Base-by-base conservation (phyloP, 1,284 basidiomycete species). In the Malassezia psittaci region DNA sequence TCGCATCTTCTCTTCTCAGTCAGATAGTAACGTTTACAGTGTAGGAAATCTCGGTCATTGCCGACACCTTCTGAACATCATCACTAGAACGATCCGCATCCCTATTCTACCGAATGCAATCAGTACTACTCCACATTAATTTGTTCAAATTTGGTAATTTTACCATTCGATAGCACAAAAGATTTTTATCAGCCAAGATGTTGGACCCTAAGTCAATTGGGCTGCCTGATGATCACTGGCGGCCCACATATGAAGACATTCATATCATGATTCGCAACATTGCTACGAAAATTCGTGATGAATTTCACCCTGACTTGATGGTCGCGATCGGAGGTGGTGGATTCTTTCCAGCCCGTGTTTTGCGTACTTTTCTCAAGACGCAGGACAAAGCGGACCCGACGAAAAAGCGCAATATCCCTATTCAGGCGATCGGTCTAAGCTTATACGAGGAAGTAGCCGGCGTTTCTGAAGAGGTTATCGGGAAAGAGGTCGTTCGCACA, bases 191-290 rank as follows among this genome's bases (percentile, higher is more conserved):
- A 29, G 24, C 7, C 41, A 32, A 43, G 13, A 45, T 45, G 43
- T 24, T 47, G 9, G 45, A 47, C 32, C 45, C 33, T 1, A 47
- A 34, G 18, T 35, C 45, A 11, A 29, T 47, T 3, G 45, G 45
- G 15, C 39, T 57, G 18, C 69, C 69, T n/a, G 72, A 74, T 48
- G 68, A 73, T 60, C 68, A 74, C 54, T 66, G 65, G 61, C 64
- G 72, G 12, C 63, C 64, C 32, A 74, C 70, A 2, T 74, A 74
- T 59, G 71, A 74, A 58, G 72, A 74, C 35, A 69, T 74, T 42
- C 72, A 74, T 52, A 56, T 67, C 11, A 61, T 69, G 54, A 73
- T 73, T 50, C 62, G 64, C 45, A 40, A 63, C 36, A 59, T 64
- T 9, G 64, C 72, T n/a, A 55, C 61, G 19, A 54, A 58, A 46